Conservation (phyloP, 2,329 filamentous ascomycete genomes). For the Ophiostoma triangulosporum region DNA sequence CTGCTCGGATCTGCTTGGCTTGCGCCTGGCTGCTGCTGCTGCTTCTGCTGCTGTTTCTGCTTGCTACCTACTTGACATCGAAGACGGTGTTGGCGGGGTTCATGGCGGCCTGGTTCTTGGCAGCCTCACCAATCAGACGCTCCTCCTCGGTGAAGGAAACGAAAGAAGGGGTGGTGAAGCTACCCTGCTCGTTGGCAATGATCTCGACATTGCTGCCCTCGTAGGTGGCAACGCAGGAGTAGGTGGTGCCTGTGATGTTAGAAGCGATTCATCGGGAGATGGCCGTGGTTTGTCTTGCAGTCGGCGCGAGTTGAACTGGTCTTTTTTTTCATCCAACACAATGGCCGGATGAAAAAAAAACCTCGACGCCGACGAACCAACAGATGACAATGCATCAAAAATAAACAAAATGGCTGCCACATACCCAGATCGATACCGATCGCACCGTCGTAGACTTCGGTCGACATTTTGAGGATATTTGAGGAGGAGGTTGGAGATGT, state of each 20-base stretch:
- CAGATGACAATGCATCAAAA: not conserved
- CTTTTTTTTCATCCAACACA: too few species aligned
- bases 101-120: slow-evolving; percentile 99
- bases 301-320: too few species aligned
- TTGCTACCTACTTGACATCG: slow-evolving; percentile 63
- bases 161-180: slow-evolving; percentile 97
- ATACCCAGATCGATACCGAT: slow-evolving; percentile 99
- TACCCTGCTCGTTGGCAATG: slow-evolving; percentile 99
- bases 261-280: slow-evolving; percentile 4
- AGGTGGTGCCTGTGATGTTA: slow-evolving; percentile 68
- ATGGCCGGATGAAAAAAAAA: too few species aligned
- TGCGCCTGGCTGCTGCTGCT: too few species aligned
- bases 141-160: slow-evolving; percentile 98
- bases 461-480: slow-evolving; percentile 49
- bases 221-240: slow-evolving; percentile 99
- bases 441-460: slow-evolving; percentile 99
- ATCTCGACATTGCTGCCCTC: slow-evolving; percentile 99
- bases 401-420: slow-evolving; percentile 23
- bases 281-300: not conserved
- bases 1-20: not conserved
- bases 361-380: not conserved
- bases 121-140: slow-evolving; percentile 97
- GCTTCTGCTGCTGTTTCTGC: too few species aligned
- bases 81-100: slow-evolving; percentile 98
- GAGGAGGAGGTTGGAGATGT: slow-evolving; percentile 1